Evolutionary conservation across 164 flowering plant species (phyloP).

Genomic region (Sedum album): DNA sequence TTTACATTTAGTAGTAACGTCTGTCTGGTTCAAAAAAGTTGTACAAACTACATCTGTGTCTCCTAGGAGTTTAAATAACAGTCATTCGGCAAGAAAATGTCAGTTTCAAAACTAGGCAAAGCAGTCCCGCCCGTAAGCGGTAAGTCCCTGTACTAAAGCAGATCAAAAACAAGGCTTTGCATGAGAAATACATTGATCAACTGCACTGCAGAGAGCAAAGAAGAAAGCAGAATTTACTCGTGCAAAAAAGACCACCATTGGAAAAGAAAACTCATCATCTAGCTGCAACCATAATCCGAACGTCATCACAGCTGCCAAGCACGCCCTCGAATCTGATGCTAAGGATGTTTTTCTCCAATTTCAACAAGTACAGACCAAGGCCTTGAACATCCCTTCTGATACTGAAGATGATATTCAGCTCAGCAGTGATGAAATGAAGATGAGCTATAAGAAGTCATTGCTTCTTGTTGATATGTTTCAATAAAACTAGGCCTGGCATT

Average conservation of each 20-base stretch:
- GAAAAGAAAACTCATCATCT: slow-evolving; percentile 16
- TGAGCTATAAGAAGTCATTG: slow-evolving; percentile 9
- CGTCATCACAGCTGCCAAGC: slow-evolving; percentile 40
- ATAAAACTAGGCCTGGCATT: too few species aligned
- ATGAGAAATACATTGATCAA: slow-evolving; percentile 78
- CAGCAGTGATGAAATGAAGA: slow-evolving; percentile 16
- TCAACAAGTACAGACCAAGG: slow-evolving; percentile 23
- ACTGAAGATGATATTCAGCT: slow-evolving; percentile 22
- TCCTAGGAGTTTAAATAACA: slow-evolving; percentile 22
- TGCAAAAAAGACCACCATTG: slow-evolving; percentile 12
- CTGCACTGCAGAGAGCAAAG: slow-evolving; percentile 61
- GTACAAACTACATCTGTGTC: slow-evolving; percentile 25
- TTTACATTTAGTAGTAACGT: not conserved
- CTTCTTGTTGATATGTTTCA: too few species aligned
- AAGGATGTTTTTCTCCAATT: slow-evolving; percentile 42
- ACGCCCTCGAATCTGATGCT: slow-evolving; percentile 43
- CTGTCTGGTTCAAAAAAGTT: not conserved
- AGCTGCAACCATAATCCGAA: slow-evolving; percentile 17
- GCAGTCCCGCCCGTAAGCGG: slow-evolving; percentile 35
- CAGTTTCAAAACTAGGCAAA: slow-evolving; percentile 29
- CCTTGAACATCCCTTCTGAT: slow-evolving; percentile 18
- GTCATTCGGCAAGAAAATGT: slow-evolving; percentile 28
- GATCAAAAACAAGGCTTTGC: slow-evolving; percentile 64
- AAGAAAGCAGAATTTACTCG: slow-evolving; percentile 33
- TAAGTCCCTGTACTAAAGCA: slow-evolving; percentile 73